Percentiles rank a stretch among this genome's conserved stretches.
phyloP scores from a whole-genome alignment of 768 basidiomycete species.

The Pisolithus marmoratus region DNA sequence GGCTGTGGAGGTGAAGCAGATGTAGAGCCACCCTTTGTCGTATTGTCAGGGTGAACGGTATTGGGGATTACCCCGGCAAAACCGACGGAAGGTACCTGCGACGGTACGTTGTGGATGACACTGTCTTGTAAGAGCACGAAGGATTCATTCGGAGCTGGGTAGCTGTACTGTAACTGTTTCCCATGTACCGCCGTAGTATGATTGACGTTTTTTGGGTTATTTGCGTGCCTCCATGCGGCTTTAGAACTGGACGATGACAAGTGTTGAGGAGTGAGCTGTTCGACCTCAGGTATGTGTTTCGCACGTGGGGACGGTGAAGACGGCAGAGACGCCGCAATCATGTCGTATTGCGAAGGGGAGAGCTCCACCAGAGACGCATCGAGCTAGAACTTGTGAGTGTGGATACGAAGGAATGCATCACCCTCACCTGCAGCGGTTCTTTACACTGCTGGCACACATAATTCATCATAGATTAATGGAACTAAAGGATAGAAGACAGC shows the following conservation, averaged over 20 bases:
- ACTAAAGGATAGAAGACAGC: no score
- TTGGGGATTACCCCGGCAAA: slow-evolving; percentile 39
- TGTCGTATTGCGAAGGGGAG: slow-evolving; percentile 81
- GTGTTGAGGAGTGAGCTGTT: slow-evolving; percentile 39
- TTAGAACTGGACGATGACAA: slow-evolving; percentile 49
- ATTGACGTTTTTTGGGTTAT: slow-evolving; percentile 31
- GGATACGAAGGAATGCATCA: slow-evolving; percentile 1
- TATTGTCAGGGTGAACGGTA: slow-evolving; percentile 30
- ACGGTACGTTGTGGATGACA: slow-evolving; percentile 64
- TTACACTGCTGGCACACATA: slow-evolving; percentile 86
- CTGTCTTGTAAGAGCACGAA: slow-evolving; percentile 90
- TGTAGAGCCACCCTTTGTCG: slow-evolving; percentile 20
- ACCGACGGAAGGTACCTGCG: slow-evolving; percentile 38
- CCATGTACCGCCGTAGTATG: slow-evolving; percentile 53
- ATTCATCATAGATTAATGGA: slow-evolving; percentile 25
- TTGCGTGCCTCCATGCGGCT: slow-evolving; percentile 58
- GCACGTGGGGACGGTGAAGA: slow-evolving; percentile 41
- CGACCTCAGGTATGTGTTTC: slow-evolving; percentile 34
- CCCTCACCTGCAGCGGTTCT: slow-evolving; percentile 74
- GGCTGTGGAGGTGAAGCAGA: slow-evolving; percentile 30
- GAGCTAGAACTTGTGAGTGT: slow-evolving; percentile 39
- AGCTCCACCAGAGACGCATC: slow-evolving; percentile 90
- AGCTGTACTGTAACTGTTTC: slow-evolving; percentile 52
- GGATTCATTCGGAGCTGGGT: slow-evolving; percentile 71
- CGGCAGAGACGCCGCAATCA: slow-evolving; percentile 68